phyloP scores from a whole-genome alignment of 2,329 filamentous ascomycete genomes.

The Fusarium graminum region DNA sequence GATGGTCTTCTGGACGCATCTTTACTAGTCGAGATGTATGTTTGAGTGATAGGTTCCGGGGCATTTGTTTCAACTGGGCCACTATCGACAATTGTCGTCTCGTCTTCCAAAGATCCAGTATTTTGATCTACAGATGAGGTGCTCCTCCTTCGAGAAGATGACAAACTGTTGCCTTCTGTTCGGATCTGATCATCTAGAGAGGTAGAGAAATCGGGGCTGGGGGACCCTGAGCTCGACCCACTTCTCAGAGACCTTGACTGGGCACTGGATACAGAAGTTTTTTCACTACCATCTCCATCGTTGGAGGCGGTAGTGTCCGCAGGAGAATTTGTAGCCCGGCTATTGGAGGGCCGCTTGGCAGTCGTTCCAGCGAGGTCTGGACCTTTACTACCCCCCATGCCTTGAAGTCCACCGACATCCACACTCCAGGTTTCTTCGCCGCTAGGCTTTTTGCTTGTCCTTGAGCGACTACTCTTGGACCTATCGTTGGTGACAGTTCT shows the following conservation, averaged over 20 bases:
- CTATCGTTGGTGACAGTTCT: constrained; percentile 5
- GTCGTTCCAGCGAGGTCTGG: neutral
- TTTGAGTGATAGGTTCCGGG: neutral
- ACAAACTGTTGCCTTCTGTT: neutral
- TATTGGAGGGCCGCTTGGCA: neutral
- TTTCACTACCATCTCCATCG: fast-evolving
- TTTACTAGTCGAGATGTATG: neutral
- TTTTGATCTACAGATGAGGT: neutral
- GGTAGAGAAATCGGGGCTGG: fast-evolving
- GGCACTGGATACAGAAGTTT: neutral
- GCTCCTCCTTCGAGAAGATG: neutral
- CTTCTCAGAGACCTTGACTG: neutral
- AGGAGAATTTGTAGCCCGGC: neutral
- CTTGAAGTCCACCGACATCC: neutral
- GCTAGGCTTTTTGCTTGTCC: neutral
- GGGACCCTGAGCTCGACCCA: neutral
- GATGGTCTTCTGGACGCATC: neutral
- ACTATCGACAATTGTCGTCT: neutral
- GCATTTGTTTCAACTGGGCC: neutral
- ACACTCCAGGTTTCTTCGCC: neutral
- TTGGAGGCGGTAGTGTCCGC: neutral
- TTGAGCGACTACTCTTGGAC: neutral
- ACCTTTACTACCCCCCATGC: neutral
- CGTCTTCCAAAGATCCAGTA: fast-evolving
- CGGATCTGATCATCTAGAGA: neutral